Evolutionary conservation across 495 filamentous ascomycete genomes (phyloP), one percentile per base, ranked within the genome.

Genomic region (Aspergillus bridgeri): DNA sequence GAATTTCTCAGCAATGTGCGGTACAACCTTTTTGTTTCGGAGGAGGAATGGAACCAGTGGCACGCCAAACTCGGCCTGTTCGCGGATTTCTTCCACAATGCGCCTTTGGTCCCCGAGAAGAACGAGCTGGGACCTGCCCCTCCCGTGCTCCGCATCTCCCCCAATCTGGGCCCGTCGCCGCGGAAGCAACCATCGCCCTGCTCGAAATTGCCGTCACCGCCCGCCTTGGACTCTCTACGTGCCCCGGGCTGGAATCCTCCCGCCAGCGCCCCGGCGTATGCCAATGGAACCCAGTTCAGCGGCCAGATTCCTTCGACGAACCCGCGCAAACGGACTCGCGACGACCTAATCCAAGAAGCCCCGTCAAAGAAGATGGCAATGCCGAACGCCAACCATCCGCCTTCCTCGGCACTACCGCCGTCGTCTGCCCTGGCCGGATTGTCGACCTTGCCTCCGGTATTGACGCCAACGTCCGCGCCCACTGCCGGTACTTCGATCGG

Each of bases 1-100:
- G 95, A 99, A 70, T 99, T 99, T 65, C 79, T 99, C 56, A 96
- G 94, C 79, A 98, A 99, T 68, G 94, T 99, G 84, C 85, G 92
- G 64, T 99, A 99, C 69, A 91, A 88, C 60, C 79, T 99, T 1
- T 88, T 90, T 66, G 89, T 88, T 1, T 95, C 91, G 0, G 82
- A 92, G 65, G 73, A 72, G 25, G 81, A 96, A 67, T 99, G 95
- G 95, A 74, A 82, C 25, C 79, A 84, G 38, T 98, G 95, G 95
- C 86, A 96, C 64, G 75, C 79, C 52, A 90, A 88, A 65, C 75
- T 98, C 49, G 78, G 85, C 19, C 86, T 84, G 42, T 96, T 96
- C 66, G 85, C 81, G 56, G 83, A 85, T 22, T 98, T 88, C 72
- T 89, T 90, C 75, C 86, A 92, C 63, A 78, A 78, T 43, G 87